phyloP scores from a whole-genome alignment of 148 eudicot species.

The Fagopyrum homotropicum region DNA sequence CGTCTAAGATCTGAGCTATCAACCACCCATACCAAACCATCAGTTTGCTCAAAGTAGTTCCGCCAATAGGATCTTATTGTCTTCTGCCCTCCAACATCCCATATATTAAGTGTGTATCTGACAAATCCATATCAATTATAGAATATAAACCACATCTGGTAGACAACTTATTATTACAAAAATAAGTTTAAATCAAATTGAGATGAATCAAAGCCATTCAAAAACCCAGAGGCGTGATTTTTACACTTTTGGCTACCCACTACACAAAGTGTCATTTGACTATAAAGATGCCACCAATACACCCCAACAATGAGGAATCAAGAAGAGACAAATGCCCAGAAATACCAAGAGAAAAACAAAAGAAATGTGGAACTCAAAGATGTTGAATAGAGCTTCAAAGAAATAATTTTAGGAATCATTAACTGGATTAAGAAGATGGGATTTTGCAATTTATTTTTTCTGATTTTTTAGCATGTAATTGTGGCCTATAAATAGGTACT shows the following conservation, averaged over 20 bases:
- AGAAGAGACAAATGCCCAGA: neutral
- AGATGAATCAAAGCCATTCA: neutral
- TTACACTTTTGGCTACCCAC: neutral
- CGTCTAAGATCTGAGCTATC: constrained; percentile 96
- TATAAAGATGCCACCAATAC: neutral
- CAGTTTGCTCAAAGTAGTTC: constrained; percentile 98
- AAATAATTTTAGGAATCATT: too few relatives aligned
- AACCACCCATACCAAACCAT: constrained; percentile 98
- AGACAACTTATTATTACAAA: neutral
- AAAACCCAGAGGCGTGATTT: neutral
- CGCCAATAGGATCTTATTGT: constrained; percentile 98
- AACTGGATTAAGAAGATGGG: too few relatives aligned
- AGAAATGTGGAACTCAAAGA: neutral
- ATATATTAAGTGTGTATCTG: constrained; percentile 90
- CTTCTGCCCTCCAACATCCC: constrained; percentile 99
- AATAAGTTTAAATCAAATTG: neutral
- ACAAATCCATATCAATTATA: constrained; percentile 2
- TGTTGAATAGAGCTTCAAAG: too few relatives aligned
- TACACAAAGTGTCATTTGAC: neutral
- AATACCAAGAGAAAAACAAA: neutral
- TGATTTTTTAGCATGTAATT: too few relatives aligned
- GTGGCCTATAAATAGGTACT: too few relatives aligned
- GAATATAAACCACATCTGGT: neutral
- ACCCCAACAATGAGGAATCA: neutral
- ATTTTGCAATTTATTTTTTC: too few relatives aligned